phyloP scores from a whole-genome alignment of 495 filamentous ascomycete genomes.

The Penicillium cosmopolitanum region DNA sequence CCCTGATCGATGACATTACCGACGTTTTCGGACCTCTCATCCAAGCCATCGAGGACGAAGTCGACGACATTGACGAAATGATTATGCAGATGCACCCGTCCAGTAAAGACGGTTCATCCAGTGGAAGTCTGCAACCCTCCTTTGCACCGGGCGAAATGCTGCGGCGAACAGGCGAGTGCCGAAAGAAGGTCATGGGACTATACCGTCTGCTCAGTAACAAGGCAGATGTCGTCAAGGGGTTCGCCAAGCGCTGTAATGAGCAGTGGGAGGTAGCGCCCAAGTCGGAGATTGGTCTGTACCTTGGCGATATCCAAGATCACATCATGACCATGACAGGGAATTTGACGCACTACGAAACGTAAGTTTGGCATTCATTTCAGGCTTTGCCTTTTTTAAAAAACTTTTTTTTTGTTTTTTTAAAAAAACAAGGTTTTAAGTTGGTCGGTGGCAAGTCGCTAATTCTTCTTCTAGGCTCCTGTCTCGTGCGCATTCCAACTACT shows the following conservation, averaged over 20 bases:
- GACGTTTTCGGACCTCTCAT: slow-evolving; percentile 93
- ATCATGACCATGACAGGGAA: slow-evolving; percentile 98
- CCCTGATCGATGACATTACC: slow-evolving; percentile 96
- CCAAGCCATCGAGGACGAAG: slow-evolving; percentile 84
- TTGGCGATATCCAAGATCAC: slow-evolving; percentile 98
- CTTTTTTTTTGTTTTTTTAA: too few relatives aligned
- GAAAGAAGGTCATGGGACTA: slow-evolving; percentile 95
- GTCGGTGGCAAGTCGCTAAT: not conserved
- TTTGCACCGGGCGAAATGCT: slow-evolving; percentile 81
- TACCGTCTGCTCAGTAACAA: slow-evolving; percentile 95
- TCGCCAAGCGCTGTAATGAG: slow-evolving; percentile 98
- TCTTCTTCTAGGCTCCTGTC: slow-evolving; percentile 72
- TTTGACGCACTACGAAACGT: slow-evolving; percentile 95
- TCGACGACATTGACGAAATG: slow-evolving; percentile 83
- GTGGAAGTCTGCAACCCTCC: slow-evolving; percentile 36
- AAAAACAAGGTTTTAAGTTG: not conserved
- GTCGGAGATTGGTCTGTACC: slow-evolving; percentile 91
- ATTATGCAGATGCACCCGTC: slow-evolving; percentile 76
- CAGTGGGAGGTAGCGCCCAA: slow-evolving; percentile 95
- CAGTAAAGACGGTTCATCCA: slow-evolving; percentile 39
- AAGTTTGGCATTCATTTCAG: slow-evolving; percentile 33
- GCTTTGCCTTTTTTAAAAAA: not conserved
- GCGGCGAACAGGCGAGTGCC: slow-evolving; percentile 84
- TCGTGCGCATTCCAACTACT: slow-evolving; percentile 92
- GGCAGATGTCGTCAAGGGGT: slow-evolving; percentile 97